phyloP scores from a whole-genome alignment of 306 rosid species.

The Inga leiocalycina region DNA sequence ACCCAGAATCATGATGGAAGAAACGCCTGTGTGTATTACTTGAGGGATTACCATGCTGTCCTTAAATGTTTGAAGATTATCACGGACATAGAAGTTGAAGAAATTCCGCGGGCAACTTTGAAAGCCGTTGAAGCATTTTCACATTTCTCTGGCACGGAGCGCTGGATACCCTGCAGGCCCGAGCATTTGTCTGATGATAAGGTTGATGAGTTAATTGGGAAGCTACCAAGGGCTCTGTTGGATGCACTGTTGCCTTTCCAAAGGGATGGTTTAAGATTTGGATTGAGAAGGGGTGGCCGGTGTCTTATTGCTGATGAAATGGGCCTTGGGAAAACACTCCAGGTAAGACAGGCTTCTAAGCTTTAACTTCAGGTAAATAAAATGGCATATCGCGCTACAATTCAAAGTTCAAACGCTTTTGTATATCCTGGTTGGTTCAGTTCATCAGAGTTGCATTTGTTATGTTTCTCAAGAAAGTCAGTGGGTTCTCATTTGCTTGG shows the following conservation, averaged over 20 bases:
- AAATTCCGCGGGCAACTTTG: constrained; percentile 82
- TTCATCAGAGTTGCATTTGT: not conserved
- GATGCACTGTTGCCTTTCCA: constrained; percentile 80
- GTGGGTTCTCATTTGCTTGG: not conserved
- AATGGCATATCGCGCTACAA: not conserved
- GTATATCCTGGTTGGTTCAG: not conserved
- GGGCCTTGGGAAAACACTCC: constrained; percentile 97
- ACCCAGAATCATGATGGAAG: constrained; percentile 73
- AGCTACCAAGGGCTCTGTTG: constrained; percentile 61
- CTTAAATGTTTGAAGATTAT: constrained; percentile 61
- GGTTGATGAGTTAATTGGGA: constrained; percentile 64
- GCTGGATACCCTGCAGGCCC: constrained; percentile 76
- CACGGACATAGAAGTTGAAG: constrained; percentile 60
- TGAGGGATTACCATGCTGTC: constrained; percentile 55
- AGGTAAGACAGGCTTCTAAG: constrained; percentile 51
- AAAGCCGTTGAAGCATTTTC: constrained; percentile 75
- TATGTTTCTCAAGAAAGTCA: constrained; percentile 1
- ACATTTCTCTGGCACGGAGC: constrained; percentile 44
- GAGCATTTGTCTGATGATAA: constrained; percentile 71
- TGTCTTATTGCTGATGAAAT: constrained; percentile 95
- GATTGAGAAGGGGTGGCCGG: constrained; percentile 84
- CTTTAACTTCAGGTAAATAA: constrained; percentile 5
- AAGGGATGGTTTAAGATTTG: constrained; percentile 75
- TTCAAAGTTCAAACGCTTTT: not conserved
- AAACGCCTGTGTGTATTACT: constrained; percentile 67